These are phyloP conservation scores for Porphyridium purpureum DNA, from an alignment of 23 red algal species.

Conservation along the genomic window DNA sequence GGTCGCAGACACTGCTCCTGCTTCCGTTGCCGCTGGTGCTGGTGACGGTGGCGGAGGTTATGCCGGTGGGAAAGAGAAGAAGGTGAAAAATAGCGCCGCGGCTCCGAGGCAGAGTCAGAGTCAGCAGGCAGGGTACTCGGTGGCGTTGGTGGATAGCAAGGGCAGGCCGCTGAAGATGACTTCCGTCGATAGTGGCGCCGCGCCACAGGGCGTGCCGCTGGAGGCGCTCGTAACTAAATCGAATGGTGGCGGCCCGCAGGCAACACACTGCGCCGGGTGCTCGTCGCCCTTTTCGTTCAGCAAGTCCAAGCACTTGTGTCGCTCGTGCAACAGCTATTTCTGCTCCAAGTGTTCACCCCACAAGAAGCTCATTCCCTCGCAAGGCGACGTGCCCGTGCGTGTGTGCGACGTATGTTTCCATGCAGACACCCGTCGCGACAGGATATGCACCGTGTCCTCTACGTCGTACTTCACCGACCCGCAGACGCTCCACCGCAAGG, in stretches of 20 bases:
- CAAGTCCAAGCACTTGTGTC: constrained; percentile 27
- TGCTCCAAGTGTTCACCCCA: constrained; percentile 26
- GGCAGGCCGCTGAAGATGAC: too few relatives aligned
- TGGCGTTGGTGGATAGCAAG: too few relatives aligned
- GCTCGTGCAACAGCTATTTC: constrained; percentile 23
- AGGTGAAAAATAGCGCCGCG: too few relatives aligned
- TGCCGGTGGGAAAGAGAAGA: neutral
- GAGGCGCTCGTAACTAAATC: too few relatives aligned
- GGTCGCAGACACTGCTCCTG: too few relatives aligned
- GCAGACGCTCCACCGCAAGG: constrained; percentile 7
- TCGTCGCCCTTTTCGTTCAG: constrained; percentile 27
- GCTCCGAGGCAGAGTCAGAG: too few relatives aligned
- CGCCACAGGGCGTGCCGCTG: too few relatives aligned
- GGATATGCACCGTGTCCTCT: neutral
- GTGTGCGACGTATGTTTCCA: constrained; percentile 47
- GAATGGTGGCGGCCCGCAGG: too few relatives aligned
- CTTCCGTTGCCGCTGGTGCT: neutral
- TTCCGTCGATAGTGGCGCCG: too few relatives aligned
- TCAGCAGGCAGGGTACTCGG: too few relatives aligned
- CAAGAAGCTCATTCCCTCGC: constrained; percentile 23
- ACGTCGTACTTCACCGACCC: constrained; percentile 23
- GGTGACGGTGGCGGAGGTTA: neutral
- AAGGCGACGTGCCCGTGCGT: constrained; percentile 23
- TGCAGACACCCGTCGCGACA: constrained; percentile 1
- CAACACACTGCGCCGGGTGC: constrained; percentile 49